These are phyloP conservation scores for Vachellia pachyceras DNA, from an alignment of 306 rosid genomes.

Conservation along the genomic window DNA sequence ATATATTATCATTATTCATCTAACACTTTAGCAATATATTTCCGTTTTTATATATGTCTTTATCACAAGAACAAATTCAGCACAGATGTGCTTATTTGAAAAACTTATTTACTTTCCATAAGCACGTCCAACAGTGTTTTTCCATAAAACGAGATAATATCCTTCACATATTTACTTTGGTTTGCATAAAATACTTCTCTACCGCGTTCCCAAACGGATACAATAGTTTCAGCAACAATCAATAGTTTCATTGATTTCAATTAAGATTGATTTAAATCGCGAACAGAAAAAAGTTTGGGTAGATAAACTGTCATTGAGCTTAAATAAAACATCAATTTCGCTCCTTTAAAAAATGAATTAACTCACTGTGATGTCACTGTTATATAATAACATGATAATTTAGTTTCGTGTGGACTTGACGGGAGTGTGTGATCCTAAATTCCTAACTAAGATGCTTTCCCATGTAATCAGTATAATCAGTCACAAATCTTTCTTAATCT, in stretches of 20 bases:
- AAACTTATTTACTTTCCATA: too few species aligned
- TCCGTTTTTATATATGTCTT: constrained; percentile 28
- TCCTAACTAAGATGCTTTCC: neutral
- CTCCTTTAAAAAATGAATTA: neutral
- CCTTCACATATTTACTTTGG: too few species aligned
- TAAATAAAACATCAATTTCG: constrained; percentile 8
- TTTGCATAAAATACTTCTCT: too few species aligned
- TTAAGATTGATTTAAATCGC: neutral
- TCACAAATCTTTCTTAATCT: constrained; percentile 36
- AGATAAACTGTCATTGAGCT: constrained; percentile 18
- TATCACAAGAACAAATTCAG: constrained; percentile 14
- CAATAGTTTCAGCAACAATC: neutral
- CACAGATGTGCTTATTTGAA: too few species aligned
- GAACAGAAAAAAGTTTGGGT: neutral
- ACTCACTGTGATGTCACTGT: neutral
- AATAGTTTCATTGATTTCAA: neutral
- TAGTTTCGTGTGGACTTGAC: constrained; percentile 23
- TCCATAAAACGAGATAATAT: too few species aligned
- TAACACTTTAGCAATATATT: neutral
- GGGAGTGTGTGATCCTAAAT: neutral
- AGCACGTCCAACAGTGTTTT: too few species aligned
- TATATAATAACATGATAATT: neutral
- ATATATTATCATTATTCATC: constrained; percentile 10
- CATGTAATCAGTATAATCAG: neutral
- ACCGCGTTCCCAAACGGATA: too few species aligned